A percentile compares a stretch with the other conserved stretches of the same genome.
These are phyloP conservation scores for Thraustochytrium sp. DNA, from an alignment of 352 stramenopile species.

Conservation along the genomic window DNA sequence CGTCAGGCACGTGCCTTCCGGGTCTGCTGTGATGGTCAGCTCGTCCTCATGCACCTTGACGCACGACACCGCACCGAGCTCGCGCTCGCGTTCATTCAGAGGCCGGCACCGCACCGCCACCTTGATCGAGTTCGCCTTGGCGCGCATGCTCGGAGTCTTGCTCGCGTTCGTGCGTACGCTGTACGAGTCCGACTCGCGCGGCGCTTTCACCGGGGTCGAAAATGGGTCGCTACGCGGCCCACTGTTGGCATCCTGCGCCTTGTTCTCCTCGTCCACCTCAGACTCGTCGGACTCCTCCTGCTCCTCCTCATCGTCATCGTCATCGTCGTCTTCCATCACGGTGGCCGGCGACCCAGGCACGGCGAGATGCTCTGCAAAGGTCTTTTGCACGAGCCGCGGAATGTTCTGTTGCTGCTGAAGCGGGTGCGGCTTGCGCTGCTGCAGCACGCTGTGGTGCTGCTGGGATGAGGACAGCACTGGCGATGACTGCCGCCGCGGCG, in stretches of 20 bases:
- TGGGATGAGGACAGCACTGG: too few species aligned
- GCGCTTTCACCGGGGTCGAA: neutral
- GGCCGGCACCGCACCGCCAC: slow-evolving; percentile 20
- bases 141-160: neutral
- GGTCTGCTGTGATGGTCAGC: slow-evolving; percentile 39
- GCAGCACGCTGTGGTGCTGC: too few species aligned
- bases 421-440: too few species aligned
- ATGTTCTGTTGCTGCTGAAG: too few species aligned
- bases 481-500: too few species aligned
- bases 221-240: too few species aligned
- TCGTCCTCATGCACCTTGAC: slow-evolving; percentile 1
- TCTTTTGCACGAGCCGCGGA: neutral
- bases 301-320: neutral
- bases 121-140: slow-evolving; percentile 25
- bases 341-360: neutral
- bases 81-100: neutral
- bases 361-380: neutral
- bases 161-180: neutral
- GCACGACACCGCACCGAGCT: neutral
- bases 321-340: neutral
- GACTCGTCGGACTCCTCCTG: neutral
- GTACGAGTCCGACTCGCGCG: neutral
- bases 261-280: neutral
- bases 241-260: too few species aligned
- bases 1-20: neutral